Conservation (phyloP, 495 filamentous ascomycete species). For the Polyplosphaeria fusca region DNA sequence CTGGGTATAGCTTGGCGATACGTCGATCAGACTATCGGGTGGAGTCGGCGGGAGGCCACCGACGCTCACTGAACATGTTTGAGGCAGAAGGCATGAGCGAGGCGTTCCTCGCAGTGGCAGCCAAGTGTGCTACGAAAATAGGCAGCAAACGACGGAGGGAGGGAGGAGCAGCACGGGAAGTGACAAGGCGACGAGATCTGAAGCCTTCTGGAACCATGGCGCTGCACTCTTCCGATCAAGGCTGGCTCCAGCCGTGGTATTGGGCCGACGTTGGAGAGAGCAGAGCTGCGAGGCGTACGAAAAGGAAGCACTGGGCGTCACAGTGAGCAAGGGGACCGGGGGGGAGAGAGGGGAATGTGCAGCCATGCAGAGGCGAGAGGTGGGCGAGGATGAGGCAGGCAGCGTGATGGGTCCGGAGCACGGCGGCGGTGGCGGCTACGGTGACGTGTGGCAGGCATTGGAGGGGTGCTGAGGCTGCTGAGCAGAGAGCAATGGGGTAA, state of each 20-base stretch:
- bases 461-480: not conserved
- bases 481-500: not conserved
- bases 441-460: constrained; percentile 2
- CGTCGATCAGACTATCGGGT: constrained; percentile 1
- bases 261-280: constrained; percentile 25
- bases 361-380: not conserved
- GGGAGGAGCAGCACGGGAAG: not conserved
- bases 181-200: constrained; percentile 6
- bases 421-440: constrained; percentile 8
- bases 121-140: not conserved
- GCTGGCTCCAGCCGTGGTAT: constrained; percentile 19
- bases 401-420: not conserved
- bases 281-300: constrained; percentile 17
- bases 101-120: not conserved
- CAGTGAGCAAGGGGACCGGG: not conserved
- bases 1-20: not conserved
- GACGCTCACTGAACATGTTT: not conserved
- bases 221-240: constrained; percentile 17
- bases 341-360: not conserved
- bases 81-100: not conserved
- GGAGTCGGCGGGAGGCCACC: not conserved
- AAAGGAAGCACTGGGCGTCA: constrained; percentile 1
- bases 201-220: constrained; percentile 12
- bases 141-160: not conserved
- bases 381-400: constrained; percentile 8